Base-by-base conservation (phyloP, 768 basidiomycete species). In the Amyloporia xantha region DNA sequence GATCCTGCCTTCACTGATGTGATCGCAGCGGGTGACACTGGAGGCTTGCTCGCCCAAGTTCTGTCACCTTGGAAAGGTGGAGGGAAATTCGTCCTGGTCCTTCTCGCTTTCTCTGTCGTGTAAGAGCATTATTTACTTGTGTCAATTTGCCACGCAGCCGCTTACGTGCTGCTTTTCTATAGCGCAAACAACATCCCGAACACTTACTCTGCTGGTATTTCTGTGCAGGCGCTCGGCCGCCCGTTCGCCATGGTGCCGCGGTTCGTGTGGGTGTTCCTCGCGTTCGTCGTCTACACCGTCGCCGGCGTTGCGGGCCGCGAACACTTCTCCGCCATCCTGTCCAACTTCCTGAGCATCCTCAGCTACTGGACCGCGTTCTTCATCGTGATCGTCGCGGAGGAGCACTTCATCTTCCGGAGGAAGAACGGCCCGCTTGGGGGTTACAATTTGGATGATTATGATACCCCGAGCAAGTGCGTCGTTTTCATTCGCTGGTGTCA, bases 301-400 rank as follows among this genome's bases (percentile, higher is more conserved):
- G 66, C 73, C 26, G 71, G 71, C 53, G 71, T 75, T 57, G 71
- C 71, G 41, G 76, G 75, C 30, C 71, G 72, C 50, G 64, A 63
- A 49, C 62, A 65, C 53, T 77, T 77, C 63, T 63, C 71, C 26
- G 52, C 50, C 28, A 67, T 69, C 49, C 68, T 77, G 41, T 70
- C 73, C 42, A 71, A 69, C 54, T 68, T 72, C 50, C 61, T 67
- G 23, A 63, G 63, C 47, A 62, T 69, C 43, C 60, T 69, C 45
- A 61, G 63, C 28, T 77, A 78, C 66, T 78, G 76, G 77, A 71
- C 76, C 41, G 68, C 71, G 15, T 75, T 76, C 59, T 77, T 71
- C 67, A 63, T 65, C 51, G 62, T 63, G 33, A 69, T 77, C 55
- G 65, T 77, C 28, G 57, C 74, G 17, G 68, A 72, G 54, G 76